These are phyloP conservation scores for Rosa chinensis DNA, from an alignment of 306 rosid species.

Conservation along the genomic window DNA sequence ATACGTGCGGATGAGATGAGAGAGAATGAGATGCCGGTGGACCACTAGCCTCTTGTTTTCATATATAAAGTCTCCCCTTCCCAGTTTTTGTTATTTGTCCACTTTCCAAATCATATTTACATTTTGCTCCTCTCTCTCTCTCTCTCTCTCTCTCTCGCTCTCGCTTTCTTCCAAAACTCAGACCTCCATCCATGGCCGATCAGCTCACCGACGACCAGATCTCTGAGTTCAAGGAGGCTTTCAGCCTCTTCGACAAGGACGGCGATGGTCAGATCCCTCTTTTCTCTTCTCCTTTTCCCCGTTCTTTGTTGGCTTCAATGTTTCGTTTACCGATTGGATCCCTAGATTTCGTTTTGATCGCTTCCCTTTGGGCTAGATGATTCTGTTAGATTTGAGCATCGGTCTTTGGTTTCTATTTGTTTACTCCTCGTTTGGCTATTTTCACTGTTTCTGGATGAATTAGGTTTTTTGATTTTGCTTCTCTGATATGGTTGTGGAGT, in stretches of 20 bases:
- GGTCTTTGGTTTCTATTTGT: background rate
- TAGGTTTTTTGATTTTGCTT: background rate
- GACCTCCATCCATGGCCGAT: conserved; percentile 4
- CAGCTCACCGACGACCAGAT: conserved; percentile 15
- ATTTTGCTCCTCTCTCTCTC: background rate
- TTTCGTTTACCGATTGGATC: background rate
- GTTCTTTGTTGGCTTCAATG: background rate
- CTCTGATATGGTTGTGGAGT: background rate
- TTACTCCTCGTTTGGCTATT: background rate
- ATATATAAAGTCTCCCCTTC: background rate
- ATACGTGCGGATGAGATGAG: background rate
- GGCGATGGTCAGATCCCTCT: conserved; percentile 11
- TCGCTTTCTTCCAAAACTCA: background rate
- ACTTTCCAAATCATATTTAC: background rate
- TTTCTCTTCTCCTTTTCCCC: background rate
- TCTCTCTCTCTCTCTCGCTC: background rate
- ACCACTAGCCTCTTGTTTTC: background rate
- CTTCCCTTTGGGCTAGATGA: background rate
- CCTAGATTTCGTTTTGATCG: background rate
- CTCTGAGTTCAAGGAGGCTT: conserved; percentile 12
- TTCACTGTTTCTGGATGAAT: background rate
- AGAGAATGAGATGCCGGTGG: background rate
- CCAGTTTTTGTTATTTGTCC: background rate
- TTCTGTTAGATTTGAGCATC: background rate
- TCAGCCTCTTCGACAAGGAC: conserved; percentile 13